A percentile compares a stretch with the other conserved stretches of the same genome.
phyloP scores from a whole-genome alignment of 192 early-diverging fungal genomes.

The Piromyces finnis region DNA sequence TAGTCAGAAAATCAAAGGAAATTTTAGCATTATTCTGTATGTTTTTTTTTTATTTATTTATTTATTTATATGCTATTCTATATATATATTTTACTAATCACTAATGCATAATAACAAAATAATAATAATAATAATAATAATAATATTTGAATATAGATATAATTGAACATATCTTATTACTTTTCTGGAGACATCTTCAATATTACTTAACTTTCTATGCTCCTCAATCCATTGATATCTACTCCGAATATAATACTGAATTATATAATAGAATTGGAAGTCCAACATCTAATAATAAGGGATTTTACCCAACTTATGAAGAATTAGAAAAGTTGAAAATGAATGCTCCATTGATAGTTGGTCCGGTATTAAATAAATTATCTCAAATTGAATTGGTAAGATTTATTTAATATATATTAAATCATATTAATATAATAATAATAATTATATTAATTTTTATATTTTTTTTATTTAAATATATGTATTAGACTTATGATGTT shows the following conservation, averaged over 20 bases:
- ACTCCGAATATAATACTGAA: background rate
- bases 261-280: background rate
- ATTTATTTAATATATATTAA: too few relatives aligned
- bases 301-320: background rate
- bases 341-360: background rate
- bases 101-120: conserved; percentile 1
- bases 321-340: background rate
- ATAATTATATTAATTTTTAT: too few relatives aligned
- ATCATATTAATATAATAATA: too few relatives aligned
- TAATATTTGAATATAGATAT: conserved; percentile 28
- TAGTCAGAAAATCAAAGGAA: conserved; percentile 11
- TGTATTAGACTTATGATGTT: background rate
- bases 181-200: conserved; percentile 58
- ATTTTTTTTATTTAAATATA: too few relatives aligned
- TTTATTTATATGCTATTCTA: too few relatives aligned
- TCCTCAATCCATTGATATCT: background rate
- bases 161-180: conserved; percentile 21
- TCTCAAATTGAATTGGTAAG: background rate
- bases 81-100: too few relatives aligned
- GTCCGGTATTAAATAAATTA: background rate
- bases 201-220: conserved; percentile 14
- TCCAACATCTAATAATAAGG: background rate
- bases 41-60: conserved; percentile 1
- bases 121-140: background rate
- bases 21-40: conserved; percentile 13